Evolutionary conservation across 2,329 filamentous ascomycete genomes (phyloP).

Genomic region (Cercospora janseana): DNA sequence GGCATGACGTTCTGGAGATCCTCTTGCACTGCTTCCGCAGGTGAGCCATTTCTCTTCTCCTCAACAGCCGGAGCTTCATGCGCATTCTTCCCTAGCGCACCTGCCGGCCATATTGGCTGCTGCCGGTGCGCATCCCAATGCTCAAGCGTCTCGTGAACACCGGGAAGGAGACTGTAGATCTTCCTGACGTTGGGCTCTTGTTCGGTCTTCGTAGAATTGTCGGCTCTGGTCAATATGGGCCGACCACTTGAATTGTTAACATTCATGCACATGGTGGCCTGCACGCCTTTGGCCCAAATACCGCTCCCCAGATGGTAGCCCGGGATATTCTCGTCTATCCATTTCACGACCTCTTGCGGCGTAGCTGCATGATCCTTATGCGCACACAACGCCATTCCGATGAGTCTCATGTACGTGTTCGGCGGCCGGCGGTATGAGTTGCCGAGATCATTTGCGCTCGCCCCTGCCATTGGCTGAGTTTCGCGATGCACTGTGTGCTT

Average conservation of each 20-base stretch:
- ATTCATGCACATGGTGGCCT: conserved; percentile 22
- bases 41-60: too few relatives aligned
- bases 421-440: conserved; percentile 25
- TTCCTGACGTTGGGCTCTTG: not conserved
- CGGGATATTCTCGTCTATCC: conserved; percentile 35
- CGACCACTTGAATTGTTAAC: conserved; percentile 12
- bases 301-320: conserved; percentile 23
- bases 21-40: too few relatives aligned
- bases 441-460: conserved; percentile 24
- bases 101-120: conserved; percentile 12
- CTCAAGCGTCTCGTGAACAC: conserved; percentile 22
- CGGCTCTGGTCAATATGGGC: not conserved
- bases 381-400: conserved; percentile 35
- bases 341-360: conserved; percentile 24
- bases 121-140: conserved; percentile 31
- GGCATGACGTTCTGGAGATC: too few relatives aligned
- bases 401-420: conserved; percentile 26
- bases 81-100: not conserved
- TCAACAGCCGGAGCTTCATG: not conserved
- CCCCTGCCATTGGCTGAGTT: not conserved
- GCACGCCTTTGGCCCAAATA: conserved; percentile 22
- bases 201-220: conserved; percentile 5
- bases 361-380: conserved; percentile 27
- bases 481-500: not conserved
- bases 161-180: conserved; percentile 26